Base-by-base conservation (phyloP, 192 early-diverging fungal genomes). In the Coemansia sp. region DNA sequence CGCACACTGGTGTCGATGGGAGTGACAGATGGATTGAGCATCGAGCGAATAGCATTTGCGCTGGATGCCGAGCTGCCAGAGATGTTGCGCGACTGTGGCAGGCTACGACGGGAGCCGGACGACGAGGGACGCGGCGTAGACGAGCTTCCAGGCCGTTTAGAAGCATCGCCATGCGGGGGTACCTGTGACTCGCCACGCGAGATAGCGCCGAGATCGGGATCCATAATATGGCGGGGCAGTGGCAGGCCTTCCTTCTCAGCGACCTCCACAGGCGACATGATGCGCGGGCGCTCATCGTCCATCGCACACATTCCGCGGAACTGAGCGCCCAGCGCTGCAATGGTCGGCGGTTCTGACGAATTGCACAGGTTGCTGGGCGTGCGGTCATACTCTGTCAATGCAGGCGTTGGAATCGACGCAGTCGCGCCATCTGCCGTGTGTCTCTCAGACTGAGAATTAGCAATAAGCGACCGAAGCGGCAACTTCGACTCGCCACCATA, bases 261-360 rank as follows among this genome's bases (percentile, higher is more conserved):
- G 12, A 79, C 71, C 47, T 79, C 77, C 19, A 70, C 77, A 0
- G 77, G 77, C 77, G 77, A 79, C 77, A 79, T 73, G 23, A 79
- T 74, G 26, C 71, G 77, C 57, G 54, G 9, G 41, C 14, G 21
- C 1, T 50, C 49, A n/a, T 60, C 60, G 1, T 56, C 44, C 14
- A 47, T 58, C 26, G 62, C 44, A 6, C 14, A 25, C 57, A 67
- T 58, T 3, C 23, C 55, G 28, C 14, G 49, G 23, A 67, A 53
- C 21, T 64, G 50, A 7, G 51, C 38, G 3, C 38, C 38, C 50
- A 64, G 49, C 10, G 50, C 48, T 18, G 41, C 50, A 12, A 54
- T 44, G 41, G 5, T 18, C 18, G 26, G 4, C 3, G 57, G n/a
- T 44, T 19, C 30, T 0, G 48, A 34, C 34, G 57, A 54, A n/a